Conservation (phyloP, 169 alveolate species). For the Babesia bigemina region DNA sequence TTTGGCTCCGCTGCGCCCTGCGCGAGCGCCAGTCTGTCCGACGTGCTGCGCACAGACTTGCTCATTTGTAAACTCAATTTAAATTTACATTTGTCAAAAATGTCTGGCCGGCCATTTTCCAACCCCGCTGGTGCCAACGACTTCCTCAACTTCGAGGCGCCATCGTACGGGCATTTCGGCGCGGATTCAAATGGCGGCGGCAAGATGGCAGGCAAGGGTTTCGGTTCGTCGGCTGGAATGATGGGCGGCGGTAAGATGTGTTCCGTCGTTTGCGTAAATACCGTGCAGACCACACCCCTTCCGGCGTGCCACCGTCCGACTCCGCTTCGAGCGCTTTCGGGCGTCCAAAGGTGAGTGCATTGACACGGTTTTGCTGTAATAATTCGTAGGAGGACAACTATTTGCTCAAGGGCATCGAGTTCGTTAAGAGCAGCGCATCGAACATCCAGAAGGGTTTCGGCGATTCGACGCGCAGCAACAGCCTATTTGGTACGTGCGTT, state of each 20-base stretch:
- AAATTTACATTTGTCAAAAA: neutral
- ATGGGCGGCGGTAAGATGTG: slow-evolving; percentile 10
- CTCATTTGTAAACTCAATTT: neutral
- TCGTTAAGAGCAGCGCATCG: slow-evolving; percentile 47
- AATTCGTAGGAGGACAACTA: slow-evolving; percentile 51
- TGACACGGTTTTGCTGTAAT: no score
- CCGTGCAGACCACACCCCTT: neutral
- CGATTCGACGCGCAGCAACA: slow-evolving; percentile 32
- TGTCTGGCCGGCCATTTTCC: slow-evolving; percentile 12
- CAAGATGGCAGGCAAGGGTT: slow-evolving; percentile 22
- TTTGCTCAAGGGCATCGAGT: slow-evolving; percentile 64
- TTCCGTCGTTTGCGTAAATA: neutral
- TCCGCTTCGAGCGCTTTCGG: slow-evolving; percentile 26
- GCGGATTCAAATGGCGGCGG: slow-evolving; percentile 6
- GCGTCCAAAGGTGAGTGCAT: slow-evolving; percentile 5
- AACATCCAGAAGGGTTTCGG: slow-evolving; percentile 49
- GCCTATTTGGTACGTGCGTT: slow-evolving; percentile 10
- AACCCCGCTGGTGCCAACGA: slow-evolving; percentile 40
- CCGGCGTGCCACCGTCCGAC: slow-evolving; percentile 9
- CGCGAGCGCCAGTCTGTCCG: neutral
- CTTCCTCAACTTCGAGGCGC: slow-evolving; percentile 51
- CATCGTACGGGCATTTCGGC: slow-evolving; percentile 33
- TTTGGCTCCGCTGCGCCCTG: no score
- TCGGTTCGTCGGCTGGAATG: neutral
- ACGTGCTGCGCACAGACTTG: neutral